A percentile compares a stretch with the other conserved stretches of the same genome.
phyloP scores from a whole-genome alignment of 176 grass and related monocot species.

The Oryza nivara region DNA sequence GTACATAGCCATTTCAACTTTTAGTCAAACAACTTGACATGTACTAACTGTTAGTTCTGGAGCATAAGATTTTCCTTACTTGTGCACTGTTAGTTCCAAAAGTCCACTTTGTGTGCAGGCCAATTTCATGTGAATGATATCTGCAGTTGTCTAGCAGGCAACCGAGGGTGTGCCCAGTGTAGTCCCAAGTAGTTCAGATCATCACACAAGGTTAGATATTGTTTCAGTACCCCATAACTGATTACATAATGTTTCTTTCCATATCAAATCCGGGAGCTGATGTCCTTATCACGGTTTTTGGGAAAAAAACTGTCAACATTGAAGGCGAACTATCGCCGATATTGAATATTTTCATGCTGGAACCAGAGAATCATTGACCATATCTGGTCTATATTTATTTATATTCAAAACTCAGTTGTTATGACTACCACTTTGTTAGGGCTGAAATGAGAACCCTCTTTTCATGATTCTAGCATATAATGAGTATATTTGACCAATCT shows the following conservation, averaged over 20 bases:
- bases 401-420: not conserved
- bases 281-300: not conserved
- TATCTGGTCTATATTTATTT: not conserved
- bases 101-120: not conserved
- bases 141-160: not conserved
- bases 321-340: not conserved
- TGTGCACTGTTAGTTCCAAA: not conserved
- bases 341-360: not conserved
- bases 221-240: not conserved
- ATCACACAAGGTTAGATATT: constrained; percentile 13
- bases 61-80: not conserved
- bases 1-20: not conserved
- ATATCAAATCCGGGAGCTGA: not conserved
- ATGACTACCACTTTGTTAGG: not conserved
- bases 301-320: not conserved
- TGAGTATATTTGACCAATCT: not conserved
- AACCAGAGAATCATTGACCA: not conserved
- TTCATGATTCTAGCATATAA: not conserved
- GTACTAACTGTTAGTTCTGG: not conserved
- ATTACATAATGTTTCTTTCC: not conserved
- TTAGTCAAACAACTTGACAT: not conserved
- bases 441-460: not conserved
- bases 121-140: not conserved
- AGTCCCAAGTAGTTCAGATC: not conserved
- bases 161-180: not conserved